Evolutionary conservation across 75 land plant species (phyloP).

Genomic region (Adiantum capillusveneris): DNA sequence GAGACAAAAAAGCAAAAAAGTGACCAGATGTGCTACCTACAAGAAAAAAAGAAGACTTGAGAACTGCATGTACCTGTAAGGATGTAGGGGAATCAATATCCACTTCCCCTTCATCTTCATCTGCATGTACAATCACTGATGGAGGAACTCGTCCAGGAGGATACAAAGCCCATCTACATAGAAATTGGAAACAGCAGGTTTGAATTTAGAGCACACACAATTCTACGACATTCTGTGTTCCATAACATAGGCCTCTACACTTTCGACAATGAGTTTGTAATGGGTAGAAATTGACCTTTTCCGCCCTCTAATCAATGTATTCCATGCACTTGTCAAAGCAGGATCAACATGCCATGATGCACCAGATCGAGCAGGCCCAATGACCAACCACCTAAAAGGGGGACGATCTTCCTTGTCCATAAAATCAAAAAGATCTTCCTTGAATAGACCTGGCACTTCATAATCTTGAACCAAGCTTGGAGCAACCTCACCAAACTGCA

Average conservation of each 20-base stretch:
- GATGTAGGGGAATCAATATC: conserved; percentile 84
- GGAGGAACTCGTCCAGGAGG: conserved; percentile 97
- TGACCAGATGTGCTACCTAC: not conserved
- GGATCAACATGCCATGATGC: conserved; percentile 99
- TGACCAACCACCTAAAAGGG: conserved; percentile 88
- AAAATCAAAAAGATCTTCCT: conserved; percentile 80
- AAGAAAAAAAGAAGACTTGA: conserved; percentile 1
- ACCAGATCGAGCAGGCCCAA: conserved; percentile 97
- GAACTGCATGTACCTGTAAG: conserved; percentile 54
- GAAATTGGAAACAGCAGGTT: not conserved
- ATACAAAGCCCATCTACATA: conserved; percentile 91
- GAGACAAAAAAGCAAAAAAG: conserved; percentile 3
- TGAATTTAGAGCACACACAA: too few species aligned
- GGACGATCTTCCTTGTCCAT: conserved; percentile 66
- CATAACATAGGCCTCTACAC: too few species aligned
- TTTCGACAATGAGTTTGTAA: too few species aligned
- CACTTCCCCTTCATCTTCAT: conserved; percentile 95
- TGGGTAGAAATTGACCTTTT: too few species aligned
- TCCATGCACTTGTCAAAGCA: conserved; percentile 98
- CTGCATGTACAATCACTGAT: conserved; percentile 87
- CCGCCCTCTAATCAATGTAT: conserved; percentile 79
- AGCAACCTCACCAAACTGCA: conserved; percentile 90
- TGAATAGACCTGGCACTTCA: conserved; percentile 73
- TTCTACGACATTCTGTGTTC: too few species aligned
- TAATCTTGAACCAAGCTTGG: conserved; percentile 78